Base-by-base conservation (phyloP, 1,284 basidiomycete species). In the Fomes fomentarius region DNA sequence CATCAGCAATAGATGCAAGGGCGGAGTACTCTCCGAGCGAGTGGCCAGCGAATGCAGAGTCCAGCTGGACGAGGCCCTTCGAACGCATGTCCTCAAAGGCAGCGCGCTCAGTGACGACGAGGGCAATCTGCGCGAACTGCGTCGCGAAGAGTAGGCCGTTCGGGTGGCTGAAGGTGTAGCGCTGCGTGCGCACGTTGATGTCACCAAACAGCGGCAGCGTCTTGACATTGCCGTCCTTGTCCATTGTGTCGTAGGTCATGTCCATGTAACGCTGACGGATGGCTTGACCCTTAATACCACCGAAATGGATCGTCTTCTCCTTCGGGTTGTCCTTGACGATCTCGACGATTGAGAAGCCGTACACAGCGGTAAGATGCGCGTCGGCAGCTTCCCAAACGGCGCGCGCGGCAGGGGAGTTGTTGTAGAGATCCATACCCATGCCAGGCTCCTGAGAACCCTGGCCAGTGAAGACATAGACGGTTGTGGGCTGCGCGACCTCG, bases 401-500 rank as follows among this genome's bases (percentile, higher is more conserved):
- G 64, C 91, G 91, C 59, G 96, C 97, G 34, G 96, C 94, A 38
- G 93, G 89, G 11, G 94, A 98, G 63, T 77, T 85, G 72, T 87
- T 90, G 82, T 98, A 99, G 3, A 99, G 83, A 66, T 98, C 96
- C 96, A 99, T 98, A 37, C 97, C 96, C 96, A 99, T 99, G 34
- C 96, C 94, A 44, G 91, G 89, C 74, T 99, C 96, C 74, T 99
- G 97, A 22, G 95, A 98, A 52, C 96, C 96, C 73, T 99, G 96
- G 46, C 96, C 96, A 50, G 96, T 99, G 81, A 98, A 98, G 68
- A 98, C 94, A 67, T 98, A 98, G 46, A 93, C 93, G 15, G 96
- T 97, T 14, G 87, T 85, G 2, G 94, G 87, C 74, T 98, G 96
- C 14, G 87, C 87, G 60, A 98, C 94, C 72, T 98, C 94, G 2